These are phyloP conservation scores for Porodaedalea pini DNA, from an alignment of 1,284 basidiomycete genomes.

Conservation along the genomic window DNA sequence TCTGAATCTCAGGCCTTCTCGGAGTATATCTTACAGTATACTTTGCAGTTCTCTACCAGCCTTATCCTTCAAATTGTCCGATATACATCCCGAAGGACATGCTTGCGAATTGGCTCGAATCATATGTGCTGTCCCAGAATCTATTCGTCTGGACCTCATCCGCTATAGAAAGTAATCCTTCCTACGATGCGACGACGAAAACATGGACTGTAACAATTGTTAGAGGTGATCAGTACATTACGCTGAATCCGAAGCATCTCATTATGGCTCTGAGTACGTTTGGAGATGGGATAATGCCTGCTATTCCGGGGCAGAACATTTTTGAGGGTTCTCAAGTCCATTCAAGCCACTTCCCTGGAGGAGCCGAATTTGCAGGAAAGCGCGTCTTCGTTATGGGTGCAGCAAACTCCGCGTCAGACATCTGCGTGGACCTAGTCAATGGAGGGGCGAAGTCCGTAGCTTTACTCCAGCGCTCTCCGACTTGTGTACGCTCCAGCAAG, in stretches of 20 bases:
- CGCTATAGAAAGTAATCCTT: constrained; percentile 9
- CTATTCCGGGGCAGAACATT: constrained; percentile 1
- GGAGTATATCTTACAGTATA: not conserved
- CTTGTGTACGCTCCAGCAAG: constrained; percentile 28
- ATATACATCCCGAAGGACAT: constrained; percentile 35
- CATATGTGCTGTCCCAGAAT: constrained; percentile 25
- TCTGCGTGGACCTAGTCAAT: constrained; percentile 35
- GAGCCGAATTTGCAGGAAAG: constrained; percentile 30
- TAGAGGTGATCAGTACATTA: constrained; percentile 28
- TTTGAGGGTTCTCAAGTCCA: constrained; percentile 35
- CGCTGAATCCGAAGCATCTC: constrained; percentile 35
- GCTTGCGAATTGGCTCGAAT: constrained; percentile 37
- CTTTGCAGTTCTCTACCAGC: constrained; percentile 38
- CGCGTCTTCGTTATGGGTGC: constrained; percentile 38
- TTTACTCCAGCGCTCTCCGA: constrained; percentile 39
- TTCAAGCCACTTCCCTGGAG: constrained; percentile 30
- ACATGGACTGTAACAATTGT: constrained; percentile 33
- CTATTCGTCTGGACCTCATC: constrained; percentile 21
- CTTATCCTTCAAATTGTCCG: constrained; percentile 36
- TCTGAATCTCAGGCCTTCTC: not conserved
- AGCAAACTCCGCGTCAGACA: constrained; percentile 36
- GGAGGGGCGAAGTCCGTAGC: constrained; percentile 33
- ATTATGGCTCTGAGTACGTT: constrained; percentile 36
- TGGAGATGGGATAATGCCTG: constrained; percentile 32
- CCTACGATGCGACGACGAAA: constrained; percentile 28